These are phyloP conservation scores for Cercospora janseana DNA, from an alignment of 2,329 filamentous ascomycete genomes.

Conservation along the genomic window DNA sequence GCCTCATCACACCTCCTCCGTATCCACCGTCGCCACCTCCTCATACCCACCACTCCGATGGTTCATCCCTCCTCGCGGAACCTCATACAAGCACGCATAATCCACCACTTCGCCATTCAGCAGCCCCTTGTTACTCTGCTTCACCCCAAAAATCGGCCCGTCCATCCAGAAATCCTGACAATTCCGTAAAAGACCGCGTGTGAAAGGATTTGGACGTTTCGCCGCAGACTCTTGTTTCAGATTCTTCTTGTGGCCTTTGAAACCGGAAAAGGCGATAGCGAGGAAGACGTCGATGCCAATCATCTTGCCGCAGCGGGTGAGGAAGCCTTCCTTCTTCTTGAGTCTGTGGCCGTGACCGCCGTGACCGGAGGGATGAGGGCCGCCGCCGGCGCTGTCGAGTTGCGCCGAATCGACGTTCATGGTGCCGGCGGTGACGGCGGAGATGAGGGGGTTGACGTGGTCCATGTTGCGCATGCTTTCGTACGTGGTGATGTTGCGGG, in stretches of 20 bases:
- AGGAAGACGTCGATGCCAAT: conserved; percentile 92
- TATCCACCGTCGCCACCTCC: conserved; percentile 56
- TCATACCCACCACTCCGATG: conserved; percentile 59
- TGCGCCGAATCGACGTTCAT: conserved; percentile 66
- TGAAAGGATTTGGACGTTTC: conserved; percentile 73
- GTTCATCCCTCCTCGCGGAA: conserved; percentile 66
- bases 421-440: conserved; percentile 71
- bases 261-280: conserved; percentile 78
- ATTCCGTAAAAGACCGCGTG: conserved; percentile 76
- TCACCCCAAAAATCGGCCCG: conserved; percentile 74
- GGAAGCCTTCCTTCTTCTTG: conserved; percentile 63
- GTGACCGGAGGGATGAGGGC: conserved; percentile 55
- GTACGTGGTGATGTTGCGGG: conserved; percentile 89
- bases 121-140: conserved; percentile 68
- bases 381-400: conserved; percentile 64
- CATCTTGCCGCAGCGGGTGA: conserved; percentile 77
- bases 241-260: conserved; percentile 53
- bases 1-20: conserved; percentile 35
- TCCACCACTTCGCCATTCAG: conserved; percentile 78
- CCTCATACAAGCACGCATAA: conserved; percentile 87
- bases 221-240: conserved; percentile 17
- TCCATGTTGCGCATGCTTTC: conserved; percentile 84
- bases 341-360: conserved; percentile 32
- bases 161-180: conserved; percentile 98
- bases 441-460: conserved; percentile 60